Evolutionary conservation across 169 alveolate genomes (phyloP).

Genomic region (Eimeria sp.): DNA sequence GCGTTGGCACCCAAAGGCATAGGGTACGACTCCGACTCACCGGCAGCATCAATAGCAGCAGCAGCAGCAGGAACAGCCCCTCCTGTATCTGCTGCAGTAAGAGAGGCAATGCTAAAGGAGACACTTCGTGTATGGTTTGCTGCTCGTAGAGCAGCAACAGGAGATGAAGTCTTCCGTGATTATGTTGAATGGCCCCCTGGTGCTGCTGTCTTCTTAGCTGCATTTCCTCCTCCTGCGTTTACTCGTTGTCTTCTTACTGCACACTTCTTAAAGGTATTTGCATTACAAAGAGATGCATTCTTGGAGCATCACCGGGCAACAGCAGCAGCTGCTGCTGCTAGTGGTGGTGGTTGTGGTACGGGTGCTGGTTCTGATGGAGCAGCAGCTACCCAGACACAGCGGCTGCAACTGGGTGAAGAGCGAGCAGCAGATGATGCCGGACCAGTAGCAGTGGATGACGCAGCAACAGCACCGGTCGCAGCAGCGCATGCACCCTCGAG

Average conservation of each 20-base stretch:
- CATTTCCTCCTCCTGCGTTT: conserved; percentile 74
- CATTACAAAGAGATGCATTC: conserved; percentile 45
- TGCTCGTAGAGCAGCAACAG: conserved; percentile 59
- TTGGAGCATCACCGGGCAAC: conserved; percentile 23
- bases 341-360: neutral
- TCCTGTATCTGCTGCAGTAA: neutral
- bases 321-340: conserved; percentile 2
- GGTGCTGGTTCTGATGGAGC: neutral
- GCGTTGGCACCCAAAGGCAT: neutral
- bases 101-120: conserved; percentile 55
- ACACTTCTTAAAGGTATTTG: conserved; percentile 6
- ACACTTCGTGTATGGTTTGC: conserved; percentile 65
- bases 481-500: neutral
- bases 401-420: neutral
- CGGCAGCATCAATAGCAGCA: conserved; percentile 12
- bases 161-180: conserved; percentile 18
- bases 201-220: conserved; percentile 21
- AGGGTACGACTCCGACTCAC: too few relatives aligned
- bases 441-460: neutral
- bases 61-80: conserved; percentile 43
- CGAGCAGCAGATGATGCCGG: neutral
- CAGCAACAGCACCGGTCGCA: neutral
- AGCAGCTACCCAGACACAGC: neutral
- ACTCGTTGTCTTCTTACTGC: conserved; percentile 21
- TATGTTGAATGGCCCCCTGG: conserved; percentile 65